A percentile compares a stretch with the other conserved stretches of the same genome.
phyloP scores from a whole-genome alignment of 2,329 filamentous ascomycete genomes.

The Pyricularia sp. region DNA sequence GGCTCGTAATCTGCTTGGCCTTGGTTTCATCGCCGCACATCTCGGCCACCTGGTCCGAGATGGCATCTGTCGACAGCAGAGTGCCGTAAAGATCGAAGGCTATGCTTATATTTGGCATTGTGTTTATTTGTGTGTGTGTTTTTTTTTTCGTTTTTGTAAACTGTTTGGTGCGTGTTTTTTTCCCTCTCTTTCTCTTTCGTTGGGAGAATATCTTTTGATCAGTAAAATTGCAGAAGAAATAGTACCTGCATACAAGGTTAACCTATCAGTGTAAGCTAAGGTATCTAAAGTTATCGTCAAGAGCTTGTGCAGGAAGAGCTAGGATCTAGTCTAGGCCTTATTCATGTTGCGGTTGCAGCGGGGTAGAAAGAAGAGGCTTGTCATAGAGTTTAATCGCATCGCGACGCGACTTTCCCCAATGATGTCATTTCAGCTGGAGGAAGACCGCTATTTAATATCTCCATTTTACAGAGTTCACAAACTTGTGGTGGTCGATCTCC shows the following conservation, averaged over 20 bases:
- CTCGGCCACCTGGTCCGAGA: constrained; percentile 46
- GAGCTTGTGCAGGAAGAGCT: background rate
- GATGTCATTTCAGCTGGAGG: background rate
- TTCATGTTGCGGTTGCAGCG: background rate
- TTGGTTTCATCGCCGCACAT: constrained; percentile 47
- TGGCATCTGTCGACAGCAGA: constrained; percentile 61
- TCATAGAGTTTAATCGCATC: background rate
- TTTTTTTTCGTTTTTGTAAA: too few species aligned
- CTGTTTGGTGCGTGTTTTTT: background rate
- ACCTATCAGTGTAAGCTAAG: too few species aligned
- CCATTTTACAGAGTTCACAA: background rate
- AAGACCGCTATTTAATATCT: background rate
- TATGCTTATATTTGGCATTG: constrained; percentile 35
- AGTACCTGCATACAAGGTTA: too few species aligned
- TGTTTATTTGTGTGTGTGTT: background rate
- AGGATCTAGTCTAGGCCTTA: background rate
- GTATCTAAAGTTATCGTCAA: background rate
- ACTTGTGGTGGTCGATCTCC: too few species aligned
- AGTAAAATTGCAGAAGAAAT: background rate
- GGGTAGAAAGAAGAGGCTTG: background rate
- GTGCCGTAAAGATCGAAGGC: constrained; percentile 73
- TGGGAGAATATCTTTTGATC: background rate
- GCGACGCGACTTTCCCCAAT: background rate
- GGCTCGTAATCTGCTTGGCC: constrained; percentile 39
- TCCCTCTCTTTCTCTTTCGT: background rate